Conservation (phyloP, 306 rosid species). For the Nissolia schottii region DNA sequence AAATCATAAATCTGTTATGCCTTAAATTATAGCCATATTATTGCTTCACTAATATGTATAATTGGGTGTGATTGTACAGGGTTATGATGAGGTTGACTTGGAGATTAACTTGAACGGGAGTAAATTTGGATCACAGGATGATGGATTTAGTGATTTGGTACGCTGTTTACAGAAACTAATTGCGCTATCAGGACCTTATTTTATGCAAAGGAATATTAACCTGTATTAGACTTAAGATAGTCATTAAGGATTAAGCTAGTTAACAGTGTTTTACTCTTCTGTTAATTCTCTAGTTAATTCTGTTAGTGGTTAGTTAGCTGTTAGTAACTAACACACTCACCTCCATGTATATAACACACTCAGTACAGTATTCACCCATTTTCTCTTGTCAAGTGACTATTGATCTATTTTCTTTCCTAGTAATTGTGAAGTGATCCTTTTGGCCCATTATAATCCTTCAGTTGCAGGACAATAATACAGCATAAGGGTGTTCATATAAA, state of each 20-base stretch:
- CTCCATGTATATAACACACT: too few relatives aligned
- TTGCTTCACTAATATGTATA: constrained; percentile 3
- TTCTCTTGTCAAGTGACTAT: background rate
- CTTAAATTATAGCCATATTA: background rate
- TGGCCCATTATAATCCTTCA: background rate
- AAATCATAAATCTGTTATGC: background rate
- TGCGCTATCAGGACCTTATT: constrained; percentile 1
- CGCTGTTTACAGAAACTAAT: constrained; percentile 20
- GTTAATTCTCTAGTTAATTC: too few relatives aligned
- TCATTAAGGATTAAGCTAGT: too few relatives aligned
- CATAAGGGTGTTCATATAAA: background rate
- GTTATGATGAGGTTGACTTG: constrained; percentile 66
- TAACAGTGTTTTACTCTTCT: too few relatives aligned
- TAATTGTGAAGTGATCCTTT: background rate
- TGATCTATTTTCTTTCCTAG: background rate
- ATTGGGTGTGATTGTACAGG: constrained; percentile 44
- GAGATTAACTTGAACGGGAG: constrained; percentile 68
- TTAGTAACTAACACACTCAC: too few relatives aligned
- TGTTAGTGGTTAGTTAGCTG: too few relatives aligned
- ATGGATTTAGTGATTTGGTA: constrained; percentile 53
- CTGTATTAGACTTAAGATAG: too few relatives aligned
- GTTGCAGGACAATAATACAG: background rate
- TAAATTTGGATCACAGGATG: constrained; percentile 44
- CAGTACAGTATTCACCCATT: too few relatives aligned
- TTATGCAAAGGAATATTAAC: background rate